Conservation (phyloP, 2,329 filamentous ascomycete genomes). For the Colletotrichum musicola region DNA sequence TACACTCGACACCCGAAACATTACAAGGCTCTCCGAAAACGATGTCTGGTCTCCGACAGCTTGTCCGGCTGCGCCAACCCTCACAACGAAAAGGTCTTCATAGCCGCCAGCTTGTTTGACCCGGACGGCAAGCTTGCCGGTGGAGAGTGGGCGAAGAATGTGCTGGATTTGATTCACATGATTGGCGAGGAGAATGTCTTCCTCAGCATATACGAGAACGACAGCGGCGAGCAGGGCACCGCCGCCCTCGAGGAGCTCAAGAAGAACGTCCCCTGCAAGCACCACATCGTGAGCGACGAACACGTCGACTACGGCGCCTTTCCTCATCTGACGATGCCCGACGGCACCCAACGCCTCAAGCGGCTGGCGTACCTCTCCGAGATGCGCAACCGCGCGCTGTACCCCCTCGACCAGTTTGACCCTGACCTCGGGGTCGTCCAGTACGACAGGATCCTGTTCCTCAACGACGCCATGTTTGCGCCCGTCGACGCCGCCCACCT, state of each 20-base stretch:
- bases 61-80: conserved; percentile 53
- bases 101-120: conserved; percentile 79
- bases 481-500: conserved; percentile 66
- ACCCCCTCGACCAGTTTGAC: conserved; percentile 68
- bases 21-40: conserved; percentile 48
- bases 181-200: conserved; percentile 77
- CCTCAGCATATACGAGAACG: conserved; percentile 80
- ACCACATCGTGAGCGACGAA: conserved; percentile 70
- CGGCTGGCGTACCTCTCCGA: conserved; percentile 81
- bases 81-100: conserved; percentile 75
- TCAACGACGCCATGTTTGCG: conserved; percentile 74
- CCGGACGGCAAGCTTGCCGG: conserved; percentile 68
- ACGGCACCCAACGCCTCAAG: conserved; percentile 73
- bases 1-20: conserved; percentile 56
- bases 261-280: conserved; percentile 56
- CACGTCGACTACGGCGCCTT: conserved; percentile 69
- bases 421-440: conserved; percentile 48
- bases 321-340: conserved; percentile 71
- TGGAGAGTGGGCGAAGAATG: conserved; percentile 72
- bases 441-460: conserved; percentile 71
- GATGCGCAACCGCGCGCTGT: conserved; percentile 77
- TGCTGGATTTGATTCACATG: conserved; percentile 73
- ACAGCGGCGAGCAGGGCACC: conserved; percentile 69
- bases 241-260: conserved; percentile 67
- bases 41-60: conserved; percentile 46